These are phyloP conservation scores for Syzygium aromaticum DNA, from an alignment of 345 rosid genomes.

Conservation along the genomic window DNA sequence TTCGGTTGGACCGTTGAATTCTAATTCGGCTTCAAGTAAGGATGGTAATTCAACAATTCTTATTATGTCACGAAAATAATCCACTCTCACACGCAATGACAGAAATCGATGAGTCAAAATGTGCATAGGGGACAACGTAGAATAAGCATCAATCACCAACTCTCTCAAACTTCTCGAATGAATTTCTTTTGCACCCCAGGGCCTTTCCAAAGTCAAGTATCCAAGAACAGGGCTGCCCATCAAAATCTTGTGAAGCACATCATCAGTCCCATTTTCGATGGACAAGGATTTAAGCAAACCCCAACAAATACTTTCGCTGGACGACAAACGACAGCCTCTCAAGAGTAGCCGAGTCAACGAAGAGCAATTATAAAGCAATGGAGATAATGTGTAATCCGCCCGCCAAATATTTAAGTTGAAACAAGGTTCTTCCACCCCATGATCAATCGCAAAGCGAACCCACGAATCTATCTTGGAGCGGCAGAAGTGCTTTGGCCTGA, in stretches of 20 bases:
- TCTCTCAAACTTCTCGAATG: not conserved
- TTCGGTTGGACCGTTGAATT: not conserved
- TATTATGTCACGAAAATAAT: not conserved
- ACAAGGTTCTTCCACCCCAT: not conserved
- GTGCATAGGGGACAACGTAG: not conserved
- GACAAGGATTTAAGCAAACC: not conserved
- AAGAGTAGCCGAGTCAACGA: not conserved
- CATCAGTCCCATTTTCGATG: not conserved
- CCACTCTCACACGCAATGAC: not conserved
- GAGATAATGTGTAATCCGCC: accelerated
- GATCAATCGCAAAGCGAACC: not conserved
- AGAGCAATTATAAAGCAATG: not conserved
- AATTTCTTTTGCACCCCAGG: not conserved
- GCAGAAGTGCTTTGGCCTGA: not conserved
- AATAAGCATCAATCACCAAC: not conserved
- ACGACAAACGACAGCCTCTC: not conserved
- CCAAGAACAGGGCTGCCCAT: not conserved
- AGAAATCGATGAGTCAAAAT: not conserved
- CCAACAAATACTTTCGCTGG: not conserved
- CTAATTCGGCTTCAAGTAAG: not conserved
- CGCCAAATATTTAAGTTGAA: not conserved
- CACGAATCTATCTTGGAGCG: not conserved
- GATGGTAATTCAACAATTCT: not conserved
- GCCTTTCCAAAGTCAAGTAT: not conserved
- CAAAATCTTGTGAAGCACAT: not conserved